Evolutionary conservation across 2,329 filamentous ascomycete species (phyloP).

Genomic region (Calycina herbarum): DNA sequence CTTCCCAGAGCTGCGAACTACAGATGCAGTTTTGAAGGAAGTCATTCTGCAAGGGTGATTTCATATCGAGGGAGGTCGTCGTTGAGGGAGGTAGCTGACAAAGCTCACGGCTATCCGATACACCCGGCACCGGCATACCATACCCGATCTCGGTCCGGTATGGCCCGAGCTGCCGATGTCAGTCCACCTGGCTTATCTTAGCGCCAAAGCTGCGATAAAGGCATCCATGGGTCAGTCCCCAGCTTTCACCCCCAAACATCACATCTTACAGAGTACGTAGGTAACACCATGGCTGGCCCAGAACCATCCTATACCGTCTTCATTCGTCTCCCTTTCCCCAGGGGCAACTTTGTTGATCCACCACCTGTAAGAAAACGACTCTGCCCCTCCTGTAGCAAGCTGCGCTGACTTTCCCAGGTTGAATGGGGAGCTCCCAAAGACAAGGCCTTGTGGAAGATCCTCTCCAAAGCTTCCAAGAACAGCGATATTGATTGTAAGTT

Average conservation of each 20-base stretch:
- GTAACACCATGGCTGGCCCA: conserved; percentile 28
- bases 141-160: no score
- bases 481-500: conserved; percentile 79
- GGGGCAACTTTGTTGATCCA: conserved; percentile 87
- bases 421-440: conserved; percentile 89
- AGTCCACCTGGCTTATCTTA: conserved; percentile 22
- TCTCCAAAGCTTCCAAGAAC: conserved; percentile 77
- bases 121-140: no score
- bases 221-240: conserved; percentile 5
- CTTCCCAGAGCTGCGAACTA: no score
- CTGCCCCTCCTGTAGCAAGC: neutral
- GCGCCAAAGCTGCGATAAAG: conserved; percentile 27
- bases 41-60: no score
- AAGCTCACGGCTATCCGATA: no score
- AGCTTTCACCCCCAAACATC: neutral
- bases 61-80: no score
- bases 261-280: neutral
- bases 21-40: no score
- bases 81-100: no score
- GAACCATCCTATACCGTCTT: conserved; percentile 64
- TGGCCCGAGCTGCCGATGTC: no score
- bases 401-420: conserved; percentile 53
- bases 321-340: conserved; percentile 83
- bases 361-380: conserved; percentile 61
- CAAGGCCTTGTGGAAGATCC: conserved; percentile 82